Percentiles rank a stretch among this genome's conserved stretches.
Evolutionary conservation across 495 filamentous ascomycete species (phyloP).

Genomic region (Podospora didyma): DNA sequence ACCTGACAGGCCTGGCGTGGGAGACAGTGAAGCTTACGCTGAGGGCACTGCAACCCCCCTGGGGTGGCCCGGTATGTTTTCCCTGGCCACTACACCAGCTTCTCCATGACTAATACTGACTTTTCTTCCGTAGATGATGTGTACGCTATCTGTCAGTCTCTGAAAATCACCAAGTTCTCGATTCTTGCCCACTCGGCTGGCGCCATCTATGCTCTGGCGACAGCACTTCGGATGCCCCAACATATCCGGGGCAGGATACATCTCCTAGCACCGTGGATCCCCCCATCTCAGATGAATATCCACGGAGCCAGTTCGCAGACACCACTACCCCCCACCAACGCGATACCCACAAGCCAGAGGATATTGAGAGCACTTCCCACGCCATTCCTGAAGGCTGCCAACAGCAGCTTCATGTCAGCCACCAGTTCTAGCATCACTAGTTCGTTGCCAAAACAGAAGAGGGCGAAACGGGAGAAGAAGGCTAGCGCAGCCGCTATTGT

Average conservation of each 20-base stretch:
- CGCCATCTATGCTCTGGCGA: conserved; percentile 95
- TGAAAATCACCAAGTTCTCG: conserved; percentile 94
- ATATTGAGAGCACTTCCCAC: conserved; percentile 90
- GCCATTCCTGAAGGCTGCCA: conserved; percentile 87
- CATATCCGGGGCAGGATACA: conserved; percentile 94
- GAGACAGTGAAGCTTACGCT: conserved; percentile 79
- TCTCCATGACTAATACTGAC: conserved; percentile 1
- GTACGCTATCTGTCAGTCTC: conserved; percentile 84
- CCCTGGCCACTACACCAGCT: conserved; percentile 17
- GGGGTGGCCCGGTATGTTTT: conserved; percentile 80
- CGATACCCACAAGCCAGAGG: conserved; percentile 85
- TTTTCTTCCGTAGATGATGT: conserved; percentile 69
- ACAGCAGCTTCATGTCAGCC: conserved; percentile 89
- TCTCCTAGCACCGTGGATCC: conserved; percentile 95
- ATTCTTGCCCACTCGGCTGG: conserved; percentile 97
- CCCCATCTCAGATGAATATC: conserved; percentile 89
- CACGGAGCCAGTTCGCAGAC: conserved; percentile 67
- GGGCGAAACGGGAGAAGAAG: conserved; percentile 56
- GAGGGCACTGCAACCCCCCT: conserved; percentile 81
- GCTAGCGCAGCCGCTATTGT: conserved; percentile 11
- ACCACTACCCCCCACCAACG: conserved; percentile 64
- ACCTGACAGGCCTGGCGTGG: conserved; percentile 88
- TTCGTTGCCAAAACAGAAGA: conserved; percentile 59
- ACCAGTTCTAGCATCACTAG: conserved; percentile 87
- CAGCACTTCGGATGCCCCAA: conserved; percentile 91